Conservation (phyloP, 345 rosid species). For the Laguncularia racemosa region DNA sequence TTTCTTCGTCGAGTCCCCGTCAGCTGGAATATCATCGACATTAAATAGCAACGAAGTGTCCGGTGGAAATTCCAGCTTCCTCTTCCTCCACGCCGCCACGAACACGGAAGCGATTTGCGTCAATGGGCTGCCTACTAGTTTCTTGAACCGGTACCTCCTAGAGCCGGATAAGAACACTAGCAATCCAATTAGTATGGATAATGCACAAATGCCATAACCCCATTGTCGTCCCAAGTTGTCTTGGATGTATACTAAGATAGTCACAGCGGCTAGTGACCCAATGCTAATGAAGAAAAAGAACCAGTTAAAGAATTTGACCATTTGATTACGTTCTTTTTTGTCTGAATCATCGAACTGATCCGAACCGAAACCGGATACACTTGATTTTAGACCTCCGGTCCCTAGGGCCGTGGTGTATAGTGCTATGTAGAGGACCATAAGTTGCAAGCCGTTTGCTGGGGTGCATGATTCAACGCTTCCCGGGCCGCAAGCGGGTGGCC, state of each 20-base stretch:
- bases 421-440: slow-evolving; percentile 63
- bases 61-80: not conserved
- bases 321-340: slow-evolving; percentile 42
- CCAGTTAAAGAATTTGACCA: slow-evolving; percentile 57
- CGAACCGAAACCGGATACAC: slow-evolving; percentile 60
- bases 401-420: slow-evolving; percentile 55
- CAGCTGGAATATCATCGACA: not conserved
- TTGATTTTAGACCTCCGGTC: slow-evolving; percentile 73
- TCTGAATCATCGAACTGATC: slow-evolving; percentile 66
- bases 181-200: not conserved
- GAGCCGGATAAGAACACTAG: slow-evolving; percentile 1
- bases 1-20: not conserved
- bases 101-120: slow-evolving; percentile 1
- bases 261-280: slow-evolving; percentile 53
- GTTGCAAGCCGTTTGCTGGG: slow-evolving; percentile 56
- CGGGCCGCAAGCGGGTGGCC: slow-evolving; percentile 63
- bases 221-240: slow-evolving; percentile 49
- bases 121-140: not conserved
- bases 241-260: slow-evolving; percentile 59
- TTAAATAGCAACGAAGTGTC: not conserved
- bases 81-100: not conserved
- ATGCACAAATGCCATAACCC: slow-evolving; percentile 53
- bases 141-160: slow-evolving; percentile 3
- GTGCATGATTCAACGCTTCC: slow-evolving; percentile 29
- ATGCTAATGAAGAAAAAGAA: slow-evolving; percentile 56